A percentile compares a stretch with the other conserved stretches of the same genome.
These are phyloP conservation scores for Coemansia reversa DNA, from an alignment of 192 early-diverging fungal species.

Conservation along the genomic window DNA sequence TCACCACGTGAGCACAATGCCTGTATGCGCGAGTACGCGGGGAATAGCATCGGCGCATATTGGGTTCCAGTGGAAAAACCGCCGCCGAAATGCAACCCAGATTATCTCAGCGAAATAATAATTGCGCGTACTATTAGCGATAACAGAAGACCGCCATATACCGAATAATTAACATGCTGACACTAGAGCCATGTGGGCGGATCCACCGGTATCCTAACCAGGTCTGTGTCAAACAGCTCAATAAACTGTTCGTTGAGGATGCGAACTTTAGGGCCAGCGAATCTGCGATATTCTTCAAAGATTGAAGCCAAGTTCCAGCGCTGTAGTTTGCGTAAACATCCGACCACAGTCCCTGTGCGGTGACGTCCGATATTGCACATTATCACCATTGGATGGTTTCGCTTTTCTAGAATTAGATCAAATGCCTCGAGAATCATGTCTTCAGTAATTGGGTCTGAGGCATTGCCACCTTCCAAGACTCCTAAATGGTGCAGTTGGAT, in stretches of 20 bases:
- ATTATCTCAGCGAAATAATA: too few relatives aligned
- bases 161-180: too few relatives aligned
- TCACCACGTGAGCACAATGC: too few relatives aligned
- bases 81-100: too few relatives aligned
- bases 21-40: too few relatives aligned
- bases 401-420: constrained; percentile 80
- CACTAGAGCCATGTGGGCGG: constrained; percentile 71
- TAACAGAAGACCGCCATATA: too few relatives aligned
- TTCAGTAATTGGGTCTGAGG: constrained; percentile 98
- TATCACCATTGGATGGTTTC: constrained; percentile 91
- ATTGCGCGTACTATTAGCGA: too few relatives aligned
- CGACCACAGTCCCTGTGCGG: constrained; percentile 97
- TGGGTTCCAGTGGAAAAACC: too few relatives aligned
- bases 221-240: constrained; percentile 95
- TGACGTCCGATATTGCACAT: constrained; percentile 99
- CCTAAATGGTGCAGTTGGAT: constrained; percentile 91
- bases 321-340: constrained; percentile 96
- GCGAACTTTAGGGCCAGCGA: constrained; percentile 94
- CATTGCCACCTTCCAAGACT: constrained; percentile 76
- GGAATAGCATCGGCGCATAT: too few relatives aligned
- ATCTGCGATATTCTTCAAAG: constrained; percentile 97
- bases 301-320: constrained; percentile 98
- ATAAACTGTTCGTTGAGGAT: constrained; percentile 96
- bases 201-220: constrained; percentile 77
- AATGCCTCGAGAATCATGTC: constrained; percentile 92